A percentile compares a stretch with the other conserved stretches of the same genome.
Conservation (phyloP, 139 green algal species). For the Coelastrella sp. region DNA sequence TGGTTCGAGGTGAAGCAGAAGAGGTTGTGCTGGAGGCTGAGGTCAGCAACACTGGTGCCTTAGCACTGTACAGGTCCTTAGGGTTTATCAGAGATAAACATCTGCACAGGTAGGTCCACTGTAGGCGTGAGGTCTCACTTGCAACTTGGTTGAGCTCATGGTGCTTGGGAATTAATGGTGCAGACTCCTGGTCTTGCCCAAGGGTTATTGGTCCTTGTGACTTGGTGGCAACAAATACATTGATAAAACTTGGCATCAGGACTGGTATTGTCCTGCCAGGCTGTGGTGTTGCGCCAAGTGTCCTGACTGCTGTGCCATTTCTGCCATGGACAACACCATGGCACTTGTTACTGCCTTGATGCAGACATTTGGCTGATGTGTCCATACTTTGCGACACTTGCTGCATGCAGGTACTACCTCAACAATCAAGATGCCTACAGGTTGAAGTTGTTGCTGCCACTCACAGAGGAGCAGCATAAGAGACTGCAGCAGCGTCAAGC, state of each 20-base stretch:
- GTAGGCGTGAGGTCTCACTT: no score
- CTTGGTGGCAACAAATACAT: no score
- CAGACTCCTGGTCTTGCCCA: no score
- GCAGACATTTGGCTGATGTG: not conserved
- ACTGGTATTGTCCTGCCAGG: no score
- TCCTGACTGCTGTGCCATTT: not conserved
- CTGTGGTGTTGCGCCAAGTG: not conserved
- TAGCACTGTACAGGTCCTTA: slow-evolving; percentile 94
- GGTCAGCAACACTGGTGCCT: slow-evolving; percentile 91
- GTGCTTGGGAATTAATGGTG: no score
- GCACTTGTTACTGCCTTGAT: not conserved
- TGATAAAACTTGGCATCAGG: no score
- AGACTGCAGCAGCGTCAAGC: not conserved
- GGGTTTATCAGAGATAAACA: slow-evolving; percentile 99
- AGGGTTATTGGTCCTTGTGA: no score
- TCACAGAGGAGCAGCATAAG: slow-evolving; percentile 39
- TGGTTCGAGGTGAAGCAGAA: slow-evolving; percentile 72
- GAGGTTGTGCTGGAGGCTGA: slow-evolving; percentile 98
- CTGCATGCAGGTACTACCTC: slow-evolving; percentile 92
- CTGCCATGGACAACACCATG: not conserved
- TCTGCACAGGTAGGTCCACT: slow-evolving; percentile 73
- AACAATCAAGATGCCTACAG: slow-evolving; percentile 95
- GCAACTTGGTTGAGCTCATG: no score
- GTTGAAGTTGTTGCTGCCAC: slow-evolving; percentile 94
- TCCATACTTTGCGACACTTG: not conserved